Base-by-base conservation (phyloP, 179 eudicot genomes). In the Amaranthus tricolor region DNA sequence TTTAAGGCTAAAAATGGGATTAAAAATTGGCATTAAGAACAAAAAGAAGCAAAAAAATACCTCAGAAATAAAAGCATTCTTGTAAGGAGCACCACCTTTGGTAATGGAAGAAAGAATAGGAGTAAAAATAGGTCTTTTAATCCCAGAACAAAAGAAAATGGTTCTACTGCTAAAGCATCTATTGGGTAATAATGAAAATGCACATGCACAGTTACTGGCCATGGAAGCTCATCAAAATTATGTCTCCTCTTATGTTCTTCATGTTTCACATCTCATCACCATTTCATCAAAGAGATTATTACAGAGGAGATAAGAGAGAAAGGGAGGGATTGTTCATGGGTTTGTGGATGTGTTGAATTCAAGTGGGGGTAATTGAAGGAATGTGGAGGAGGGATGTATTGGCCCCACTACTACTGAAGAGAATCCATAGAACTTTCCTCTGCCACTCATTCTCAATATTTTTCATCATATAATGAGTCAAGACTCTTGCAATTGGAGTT, bases 11-110 rank as follows among this genome's bases (percentile, higher is more conserved):
- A 31, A 12, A 6, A 62, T 8, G 8, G 21, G 10, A 68, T 5
- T 4, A 24, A 57, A 53, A 9, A 0, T 9, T 19, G 17, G 4
- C 72, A 53, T 3, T 6, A 20, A 12, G 55, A 3, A 58, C n/a
- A 55, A 43, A 24, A 24, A 20, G 7, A 58, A 50, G 17, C 2
- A 17, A 16, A 45, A 5, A 44, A 9, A 8, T 69, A 83, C 86
- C 86, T 83, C 83, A 74, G 70, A 80, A 61, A 83, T 80, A 64
- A 83, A 74, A 45, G 83, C 77, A 76, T 80, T 83, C 60, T 83
- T 74, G 77, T 70, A 77, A 19, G 83, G 83, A 70, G 78, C 49
- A 14, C 69, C 50, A 64, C 74, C 79, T 52, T 80, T 78, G n/a
- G 86, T 45, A 59, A 80, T n/a, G 19, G 81, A 77, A 54, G 81